Evolutionary conservation across 805 yeast species (phyloP), one percentile per base, ranked within the genome.

Genomic region (Grigorovia yakushimaensis): DNA sequence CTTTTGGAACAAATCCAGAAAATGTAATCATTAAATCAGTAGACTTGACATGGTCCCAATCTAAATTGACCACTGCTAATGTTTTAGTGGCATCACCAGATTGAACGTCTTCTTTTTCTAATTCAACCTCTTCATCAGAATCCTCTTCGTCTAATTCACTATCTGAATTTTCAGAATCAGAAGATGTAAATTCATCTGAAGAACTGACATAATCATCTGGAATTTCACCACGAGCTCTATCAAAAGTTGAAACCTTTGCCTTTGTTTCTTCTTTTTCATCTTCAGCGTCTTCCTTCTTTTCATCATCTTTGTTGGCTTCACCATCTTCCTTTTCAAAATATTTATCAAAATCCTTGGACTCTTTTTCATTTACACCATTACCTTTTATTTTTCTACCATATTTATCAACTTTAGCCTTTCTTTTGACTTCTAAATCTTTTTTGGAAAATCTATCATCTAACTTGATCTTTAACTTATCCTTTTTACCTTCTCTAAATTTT

Each of bases 21-120:
- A 91, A 88, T 0, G 98, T 83, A 4, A 95, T 95, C 83, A 86
- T 78, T 52, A 91, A 69, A 62, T 93, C 98, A 4, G 78, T 78
- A 0, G 98, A 84, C 42, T 79, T 76, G n/a, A 93, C 74, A 59
- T 93, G 85, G 57, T 93, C 98, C 98, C 98, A 93, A 62, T 93
- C 98, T 76, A 93, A 72, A 60, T 93, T 93, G 27, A 93, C 98
- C 1, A 83, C 96, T 0, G 98, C 98, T 59, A 93, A 72, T 5
- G 85, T 71, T 33, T 69, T 70, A 1, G 95, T 73, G 27, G 96
- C 95, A 2, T 91, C 96, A 42, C 96, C 94, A 9, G 69, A 70
- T 24, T 71, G 73, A 33, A 33, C 37, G 8, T 37, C 19, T 11
- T 44, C 46, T 18, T 27, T 20, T 37, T 39, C 42, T 19, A 39